phyloP scores from a whole-genome alignment of 441 rosid genomes.

The Omphalea diandra region DNA sequence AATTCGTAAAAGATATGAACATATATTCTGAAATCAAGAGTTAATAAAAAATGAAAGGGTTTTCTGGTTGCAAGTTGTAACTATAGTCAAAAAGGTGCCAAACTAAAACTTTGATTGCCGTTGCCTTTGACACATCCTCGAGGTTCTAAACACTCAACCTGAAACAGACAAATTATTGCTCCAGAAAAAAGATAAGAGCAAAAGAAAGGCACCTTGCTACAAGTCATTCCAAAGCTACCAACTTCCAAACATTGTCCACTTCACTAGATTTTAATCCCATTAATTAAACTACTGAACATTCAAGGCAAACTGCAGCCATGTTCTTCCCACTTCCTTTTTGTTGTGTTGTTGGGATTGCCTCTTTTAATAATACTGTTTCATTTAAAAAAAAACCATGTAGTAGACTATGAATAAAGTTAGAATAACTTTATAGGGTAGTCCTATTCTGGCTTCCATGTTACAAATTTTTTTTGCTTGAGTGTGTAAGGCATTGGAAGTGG shows the following conservation, averaged over 20 bases:
- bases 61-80: not conserved
- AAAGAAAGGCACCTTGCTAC: not conserved
- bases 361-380: not conserved
- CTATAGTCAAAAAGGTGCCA: not conserved
- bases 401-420: not conserved
- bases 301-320: not conserved
- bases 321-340: not conserved
- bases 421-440: not conserved
- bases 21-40: no score
- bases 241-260: conserved; percentile 1
- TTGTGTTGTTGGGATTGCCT: not conserved
- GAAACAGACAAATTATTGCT: conserved; percentile 3
- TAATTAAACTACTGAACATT: conserved; percentile 3
- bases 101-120: not conserved
- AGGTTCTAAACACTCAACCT: conserved; percentile 8
- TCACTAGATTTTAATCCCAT: not conserved
- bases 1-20: no score
- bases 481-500: conserved; percentile 8
- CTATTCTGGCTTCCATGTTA: not conserved
- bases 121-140: not conserved
- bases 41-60: not conserved
- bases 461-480: not conserved
- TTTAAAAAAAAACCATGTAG: no score
- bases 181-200: not conserved
- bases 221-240: not conserved